Evolutionary conservation across 805 yeast species (phyloP), one percentile per base, ranked within the genome.

Genomic region (Candida ulmi): DNA sequence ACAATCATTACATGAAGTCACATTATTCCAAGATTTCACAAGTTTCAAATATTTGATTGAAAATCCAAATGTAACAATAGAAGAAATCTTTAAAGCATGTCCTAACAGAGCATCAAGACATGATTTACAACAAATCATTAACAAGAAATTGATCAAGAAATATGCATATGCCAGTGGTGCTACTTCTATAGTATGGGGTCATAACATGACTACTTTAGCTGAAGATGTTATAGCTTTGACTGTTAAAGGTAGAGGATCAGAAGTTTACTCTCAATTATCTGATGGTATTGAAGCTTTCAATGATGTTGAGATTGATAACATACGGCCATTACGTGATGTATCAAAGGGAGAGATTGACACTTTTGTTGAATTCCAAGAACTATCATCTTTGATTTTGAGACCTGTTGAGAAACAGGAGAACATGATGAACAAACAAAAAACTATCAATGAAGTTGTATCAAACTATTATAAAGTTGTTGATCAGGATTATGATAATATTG

Each of bases 171-270:
- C 62, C 11, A 60, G 65, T 13, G 52, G 59, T 0, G 73, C 79
- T 49, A 65, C 71, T n/a, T 70, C 84, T n/a, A 63, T 87, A 3
- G 36, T 88, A 8, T 76, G 78, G 65, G 87, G 91, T 2, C 85
- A 81, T 53, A 78, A 84, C 21, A 85, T 87, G 95, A 84, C 95
- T 1, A 71, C 80, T 31, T 57, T 90, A 18, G 95, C 97, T 1
- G 87, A 83, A 51, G 79, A 80, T 44, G 78, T 85, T n/a, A 66
- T 91, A 26, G 71, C 95, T 0, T 61, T 85, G 39, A 82, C 95
- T 0, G 88, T 88, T 5, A 85, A 81, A 51, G 98, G 98, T 11
- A 72, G 96, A 45, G 98, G 96, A 0, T 69, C 83, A 2, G 71
- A 70, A 26, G 72, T 90, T 7, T 72, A 85, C 19, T 55, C 63